Evolutionary conservation across 2,329 filamentous ascomycete genomes (phyloP), one percentile per base, ranked within the genome.

Genomic region (Fusarium haematococcum): DNA sequence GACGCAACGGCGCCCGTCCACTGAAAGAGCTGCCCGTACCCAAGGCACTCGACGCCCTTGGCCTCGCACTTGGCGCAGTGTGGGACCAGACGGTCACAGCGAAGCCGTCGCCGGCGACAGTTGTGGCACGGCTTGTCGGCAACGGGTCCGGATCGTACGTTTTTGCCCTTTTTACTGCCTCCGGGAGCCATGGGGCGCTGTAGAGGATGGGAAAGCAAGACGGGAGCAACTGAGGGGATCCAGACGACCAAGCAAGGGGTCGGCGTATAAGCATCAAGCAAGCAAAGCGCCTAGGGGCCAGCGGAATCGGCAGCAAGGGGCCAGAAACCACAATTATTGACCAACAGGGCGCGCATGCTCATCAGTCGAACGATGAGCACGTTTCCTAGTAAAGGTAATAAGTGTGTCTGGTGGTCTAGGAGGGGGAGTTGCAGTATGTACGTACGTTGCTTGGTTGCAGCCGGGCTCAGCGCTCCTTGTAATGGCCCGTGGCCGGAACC

Each of bases 41-140:
- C 88, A 39, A 88, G 83, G 73, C 88, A 89, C 71, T 88, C 86
- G 71, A 85, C 82, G 37, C 86, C 87, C 20, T 85, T 83, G 48
- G 83, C 82, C 62, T 82, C 75, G 70, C 87, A 89, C 81, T 89
- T 89, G 75, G 85, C 84, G 79, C 88, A 89, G 70, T 84, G 83
- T 59, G 87, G 87, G 52, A 86, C 80, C 39, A 86, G 85, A 60
- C 86, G 84, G 76, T 89, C 88, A 80, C 88, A 89, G 73, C 86
- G 86, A 79, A 88, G 85, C 65, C 88, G 84, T 70, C 85, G 85
- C 63, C 86, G 86, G 61, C 87, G 85, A 79, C 88, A 89, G 81
- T 88, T 89, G 81, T 89, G 88, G 77, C 88, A 89, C 50, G 82
- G 78, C 73, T 84, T 84, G 60, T 78, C 73, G 41, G 79, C 78